Evolutionary conservation across 352 stramenopile genomes (phyloP).

Genomic region (Blastocystis sp.): DNA sequence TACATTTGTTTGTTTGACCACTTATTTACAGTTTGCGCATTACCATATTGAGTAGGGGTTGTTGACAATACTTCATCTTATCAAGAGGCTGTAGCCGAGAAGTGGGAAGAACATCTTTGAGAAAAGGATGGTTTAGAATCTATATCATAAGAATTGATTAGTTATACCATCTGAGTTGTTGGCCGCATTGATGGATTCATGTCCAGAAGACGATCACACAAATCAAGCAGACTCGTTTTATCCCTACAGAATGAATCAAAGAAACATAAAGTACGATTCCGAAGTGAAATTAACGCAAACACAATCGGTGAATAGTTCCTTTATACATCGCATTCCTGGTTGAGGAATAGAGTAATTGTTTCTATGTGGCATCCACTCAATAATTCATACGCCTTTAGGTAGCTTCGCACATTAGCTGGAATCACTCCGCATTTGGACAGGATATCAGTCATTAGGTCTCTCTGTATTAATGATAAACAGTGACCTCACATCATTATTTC

Average conservation of each 20-base stretch:
- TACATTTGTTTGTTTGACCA: no score
- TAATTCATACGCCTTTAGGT: background rate
- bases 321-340: background rate
- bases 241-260: background rate
- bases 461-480: background rate
- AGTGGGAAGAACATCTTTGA: background rate
- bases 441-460: conserved; percentile 15
- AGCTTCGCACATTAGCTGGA: background rate
- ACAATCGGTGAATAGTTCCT: background rate
- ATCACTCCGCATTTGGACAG: background rate
- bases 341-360: background rate
- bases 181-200: conserved; percentile 35
- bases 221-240: background rate
- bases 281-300: background rate
- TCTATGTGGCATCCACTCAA: background rate
- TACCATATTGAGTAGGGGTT: background rate
- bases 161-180: conserved; percentile 9
- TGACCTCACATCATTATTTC: background rate
- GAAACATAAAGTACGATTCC: background rate
- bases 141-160: background rate
- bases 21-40: no score
- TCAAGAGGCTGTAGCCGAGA: background rate
- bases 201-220: conserved; percentile 24
- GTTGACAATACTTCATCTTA: background rate
- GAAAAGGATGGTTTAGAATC: conserved; percentile 19